Evolutionary conservation across 106 monocot species (phyloP).

Genomic region (Acanthochlamys bracteata): DNA sequence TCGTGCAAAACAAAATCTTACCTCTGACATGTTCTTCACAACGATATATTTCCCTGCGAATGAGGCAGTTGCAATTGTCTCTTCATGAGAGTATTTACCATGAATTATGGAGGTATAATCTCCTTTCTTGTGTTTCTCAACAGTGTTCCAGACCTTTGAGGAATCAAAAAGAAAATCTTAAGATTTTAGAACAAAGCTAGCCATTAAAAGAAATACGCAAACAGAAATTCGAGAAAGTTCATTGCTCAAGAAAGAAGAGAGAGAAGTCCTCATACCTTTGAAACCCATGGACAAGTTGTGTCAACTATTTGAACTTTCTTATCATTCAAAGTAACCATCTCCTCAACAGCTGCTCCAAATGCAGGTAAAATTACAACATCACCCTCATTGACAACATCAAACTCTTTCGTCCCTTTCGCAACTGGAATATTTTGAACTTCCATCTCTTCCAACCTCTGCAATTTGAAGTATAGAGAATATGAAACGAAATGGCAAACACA

Average conservation of each 20-base stretch:
- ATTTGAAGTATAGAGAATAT: background rate
- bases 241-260: background rate
- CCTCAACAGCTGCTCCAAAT: constrained; percentile 91
- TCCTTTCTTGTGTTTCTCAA: constrained; percentile 94
- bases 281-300: constrained; percentile 99
- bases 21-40: constrained; percentile 91
- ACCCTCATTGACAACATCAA: constrained; percentile 61
- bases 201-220: background rate
- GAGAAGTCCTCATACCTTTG: constrained; percentile 45
- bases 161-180: background rate
- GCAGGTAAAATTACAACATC: constrained; percentile 95
- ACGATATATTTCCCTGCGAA: constrained; percentile 86
- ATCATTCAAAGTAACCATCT: constrained; percentile 81
- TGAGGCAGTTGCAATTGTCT: constrained; percentile 91
- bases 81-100: constrained; percentile 92
- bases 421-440: constrained; percentile 74
- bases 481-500: background rate
- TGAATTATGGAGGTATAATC: constrained; percentile 97
- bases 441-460: constrained; percentile 88
- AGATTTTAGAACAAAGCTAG: background rate
- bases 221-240: background rate
- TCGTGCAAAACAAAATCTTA: constrained; percentile 3
- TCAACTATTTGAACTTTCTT: constrained; percentile 97
- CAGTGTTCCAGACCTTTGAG: constrained; percentile 87
- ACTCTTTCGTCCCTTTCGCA: constrained; percentile 60